Evolutionary conservation across 257 asterid genomes (phyloP).

Genomic region (Lantana camara): DNA sequence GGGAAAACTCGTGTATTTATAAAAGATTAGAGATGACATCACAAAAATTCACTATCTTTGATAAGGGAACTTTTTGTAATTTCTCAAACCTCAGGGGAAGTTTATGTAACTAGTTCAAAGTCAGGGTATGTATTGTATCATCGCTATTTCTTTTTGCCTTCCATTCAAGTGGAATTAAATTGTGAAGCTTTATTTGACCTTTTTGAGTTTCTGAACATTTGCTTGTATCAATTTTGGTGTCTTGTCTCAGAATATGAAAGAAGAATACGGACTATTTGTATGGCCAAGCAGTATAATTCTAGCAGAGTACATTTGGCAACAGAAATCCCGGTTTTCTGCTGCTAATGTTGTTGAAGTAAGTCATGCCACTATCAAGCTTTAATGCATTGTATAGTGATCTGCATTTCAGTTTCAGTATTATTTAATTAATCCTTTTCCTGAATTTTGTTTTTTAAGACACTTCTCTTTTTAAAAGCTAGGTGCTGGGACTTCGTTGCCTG

Average conservation of each 20-base stretch:
- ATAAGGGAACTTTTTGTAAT: too few relatives aligned
- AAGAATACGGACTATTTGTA: slow-evolving; percentile 88
- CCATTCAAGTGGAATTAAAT: too few relatives aligned
- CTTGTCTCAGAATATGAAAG: slow-evolving; percentile 74
- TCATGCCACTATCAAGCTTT: background rate
- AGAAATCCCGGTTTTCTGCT: slow-evolving; percentile 64
- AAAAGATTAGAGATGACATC: too few relatives aligned
- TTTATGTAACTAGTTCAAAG: too few relatives aligned
- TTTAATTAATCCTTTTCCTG: slow-evolving; percentile 15
- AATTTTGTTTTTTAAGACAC: slow-evolving; percentile 1
- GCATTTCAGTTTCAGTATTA: background rate
- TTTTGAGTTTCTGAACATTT: too few relatives aligned
- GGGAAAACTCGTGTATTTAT: too few relatives aligned
- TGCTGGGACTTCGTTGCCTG: slow-evolving; percentile 97
- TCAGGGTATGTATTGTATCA: too few relatives aligned
- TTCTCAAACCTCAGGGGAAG: too few relatives aligned
- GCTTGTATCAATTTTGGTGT: background rate
- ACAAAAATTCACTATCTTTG: too few relatives aligned
- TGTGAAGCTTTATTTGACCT: too few relatives aligned
- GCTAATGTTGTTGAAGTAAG: slow-evolving; percentile 82
- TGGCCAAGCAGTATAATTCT: slow-evolving; percentile 92
- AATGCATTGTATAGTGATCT: too few relatives aligned
- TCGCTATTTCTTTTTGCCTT: slow-evolving; percentile 23
- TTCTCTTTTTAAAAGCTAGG: slow-evolving; percentile 63
- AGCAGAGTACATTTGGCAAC: slow-evolving; percentile 97